Percentiles rank a stretch among this genome's conserved stretches.
Evolutionary conservation across 768 basidiomycete species (phyloP).

Genomic region (Phlegmacium glaucopus): DNA sequence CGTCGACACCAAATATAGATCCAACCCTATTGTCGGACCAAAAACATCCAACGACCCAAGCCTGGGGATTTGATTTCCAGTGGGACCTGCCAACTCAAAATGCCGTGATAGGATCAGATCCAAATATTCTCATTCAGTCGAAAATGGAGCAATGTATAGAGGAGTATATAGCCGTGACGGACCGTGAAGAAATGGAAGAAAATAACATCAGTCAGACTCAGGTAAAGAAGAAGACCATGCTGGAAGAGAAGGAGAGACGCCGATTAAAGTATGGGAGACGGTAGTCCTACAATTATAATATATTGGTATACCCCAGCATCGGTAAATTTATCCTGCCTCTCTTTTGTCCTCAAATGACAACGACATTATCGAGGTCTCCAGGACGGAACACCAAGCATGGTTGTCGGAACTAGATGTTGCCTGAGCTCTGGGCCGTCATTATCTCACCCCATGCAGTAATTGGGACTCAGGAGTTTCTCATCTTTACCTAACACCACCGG

Average conservation of each 20-base stretch:
- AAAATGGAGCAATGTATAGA: constrained; percentile 75
- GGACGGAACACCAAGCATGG: too few species aligned
- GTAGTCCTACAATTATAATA: constrained; percentile 1
- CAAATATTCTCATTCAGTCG: constrained; percentile 41
- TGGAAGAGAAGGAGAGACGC: constrained; percentile 39
- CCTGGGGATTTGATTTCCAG: constrained; percentile 87
- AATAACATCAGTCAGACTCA: constrained; percentile 67
- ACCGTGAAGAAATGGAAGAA: constrained; percentile 50
- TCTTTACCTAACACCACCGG: too few species aligned
- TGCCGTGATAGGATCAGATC: constrained; percentile 10
- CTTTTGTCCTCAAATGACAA: not conserved
- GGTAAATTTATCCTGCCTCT: not conserved
- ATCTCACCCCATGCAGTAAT: too few species aligned
- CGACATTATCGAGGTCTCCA: too few species aligned
- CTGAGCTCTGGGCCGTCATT: too few species aligned
- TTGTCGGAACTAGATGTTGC: too few species aligned
- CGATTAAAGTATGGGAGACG: constrained; percentile 29
- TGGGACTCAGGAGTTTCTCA: too few species aligned
- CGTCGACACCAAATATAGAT: constrained; percentile 6
- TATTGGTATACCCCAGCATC: too few species aligned
- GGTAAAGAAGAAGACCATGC: constrained; percentile 51
- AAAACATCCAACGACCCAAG: constrained; percentile 33
- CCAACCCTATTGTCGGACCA: constrained; percentile 7
- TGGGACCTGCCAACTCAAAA: constrained; percentile 45
- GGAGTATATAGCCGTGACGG: constrained; percentile 40